Evolutionary conservation across 2,329 filamentous ascomycete genomes (phyloP), one percentile per base, ranked within the genome.

Genomic region (Lithohypha guttulata): DNA sequence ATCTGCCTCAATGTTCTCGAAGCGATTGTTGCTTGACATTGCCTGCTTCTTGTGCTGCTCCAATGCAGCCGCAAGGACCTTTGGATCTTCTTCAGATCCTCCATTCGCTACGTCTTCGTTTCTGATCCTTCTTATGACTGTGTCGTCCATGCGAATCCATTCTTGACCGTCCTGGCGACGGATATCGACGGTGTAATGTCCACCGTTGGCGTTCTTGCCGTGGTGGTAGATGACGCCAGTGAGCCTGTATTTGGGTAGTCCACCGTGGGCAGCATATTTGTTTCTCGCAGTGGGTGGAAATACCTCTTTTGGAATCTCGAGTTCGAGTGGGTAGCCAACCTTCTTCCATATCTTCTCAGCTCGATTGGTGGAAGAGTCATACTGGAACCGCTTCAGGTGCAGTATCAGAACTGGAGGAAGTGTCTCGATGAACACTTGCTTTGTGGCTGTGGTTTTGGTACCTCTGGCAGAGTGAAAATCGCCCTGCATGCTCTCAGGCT

Each of bases 281-380:
- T 77, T 77, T 38, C 81, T 76, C 57, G 79, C 81, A 53, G 81
- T 75, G 20, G 80, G 77, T 8, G 86, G 81, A 54, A 98, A 81
- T 7, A 85, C 81, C 56, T 96, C 89, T 42, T 80, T 81, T 1
- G 91, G 91, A 46, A 98, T 85, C 57, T 96, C 89, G 35, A 98
- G 70, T 54, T 96, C 87, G 19, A 98, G 68, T 0, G 91, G 91
- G 55, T 98, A 98, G 14, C 86, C 89, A 42, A 98, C 72, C 65
- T 89, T 93, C 68, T 96, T 98, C 84, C 89, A 95, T 48, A 96
- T 93, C 69, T 98, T 98, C 54, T 94, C 81, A 1, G 86, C 93
- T 17, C 86, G 86, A 30, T 67, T 68, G 5, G 80, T 83, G 42
- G 80, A 75, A 45, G 79, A 84, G 53, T 96, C 86, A 53, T 94